Conservation (phyloP, 805 yeast genomes). For the Starmerella scarabaei region DNA sequence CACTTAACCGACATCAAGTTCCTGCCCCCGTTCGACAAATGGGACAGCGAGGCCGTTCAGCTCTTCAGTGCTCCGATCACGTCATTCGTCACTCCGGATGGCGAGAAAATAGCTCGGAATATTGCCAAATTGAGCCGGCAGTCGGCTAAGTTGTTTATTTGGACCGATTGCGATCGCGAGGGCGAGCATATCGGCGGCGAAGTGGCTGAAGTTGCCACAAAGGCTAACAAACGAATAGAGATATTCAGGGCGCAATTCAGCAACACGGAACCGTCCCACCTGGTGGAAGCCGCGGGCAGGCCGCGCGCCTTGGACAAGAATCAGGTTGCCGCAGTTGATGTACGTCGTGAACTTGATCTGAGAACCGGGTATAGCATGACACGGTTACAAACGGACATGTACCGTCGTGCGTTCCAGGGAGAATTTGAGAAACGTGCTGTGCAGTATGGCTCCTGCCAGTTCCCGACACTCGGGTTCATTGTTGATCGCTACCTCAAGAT, state of each 20-base stretch:
- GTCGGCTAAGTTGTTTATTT: conserved; percentile 62
- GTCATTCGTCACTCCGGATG: conserved; percentile 31
- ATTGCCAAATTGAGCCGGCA: conserved; percentile 50
- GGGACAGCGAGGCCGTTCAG: conserved; percentile 46
- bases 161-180: conserved; percentile 98
- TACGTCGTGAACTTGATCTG: conserved; percentile 76
- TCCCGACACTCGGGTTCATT: conserved; percentile 92
- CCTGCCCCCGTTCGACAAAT: conserved; percentile 50
- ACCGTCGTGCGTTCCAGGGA: conserved; percentile 26
- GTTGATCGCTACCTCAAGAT: conserved; percentile 80
- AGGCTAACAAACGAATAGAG: conserved; percentile 37
- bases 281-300: conserved; percentile 56
- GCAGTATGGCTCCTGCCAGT: conserved; percentile 90
- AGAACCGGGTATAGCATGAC: conserved; percentile 86
- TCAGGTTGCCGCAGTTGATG: conserved; percentile 71
- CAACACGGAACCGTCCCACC: conserved; percentile 66
- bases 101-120: conserved; percentile 44
- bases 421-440: conserved; percentile 29
- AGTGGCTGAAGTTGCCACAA: conserved; percentile 54
- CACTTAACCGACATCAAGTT: conserved; percentile 62
- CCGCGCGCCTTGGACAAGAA: conserved; percentile 52
- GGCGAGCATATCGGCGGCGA: conserved; percentile 90
- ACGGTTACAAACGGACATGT: conserved; percentile 48
- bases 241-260: conserved; percentile 74
- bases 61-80: conserved; percentile 61